Base-by-base conservation (phyloP, 2,329 filamentous ascomycete species). In the Thelonectria discophora region DNA sequence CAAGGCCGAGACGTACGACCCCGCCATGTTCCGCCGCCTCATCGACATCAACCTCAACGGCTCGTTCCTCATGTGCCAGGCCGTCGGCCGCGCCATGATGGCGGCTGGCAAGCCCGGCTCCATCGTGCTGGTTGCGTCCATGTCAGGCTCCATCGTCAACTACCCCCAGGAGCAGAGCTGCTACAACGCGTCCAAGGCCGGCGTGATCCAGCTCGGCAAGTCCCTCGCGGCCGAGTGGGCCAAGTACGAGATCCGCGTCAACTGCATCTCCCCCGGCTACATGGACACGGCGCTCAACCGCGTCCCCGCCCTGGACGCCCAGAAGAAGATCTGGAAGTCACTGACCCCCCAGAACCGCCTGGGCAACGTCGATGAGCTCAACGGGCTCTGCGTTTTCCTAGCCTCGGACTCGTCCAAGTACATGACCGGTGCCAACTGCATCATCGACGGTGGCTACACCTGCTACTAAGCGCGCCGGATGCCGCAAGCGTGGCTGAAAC, bases 231-330 rank as follows among this genome's bases (percentile, higher is more conserved):
- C 91, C 57, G 92, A 95, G 80, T 94, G 92, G 91, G 90, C 91
- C 72, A 90, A 91, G 79, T 85, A 92, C 78, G 84, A 85, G 70
- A 93, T 94, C 74, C 89, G 91, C 39, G 91, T 94, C 72, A 95
- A 95, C 84, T 90, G 87, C 77, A 93, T 94, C 78, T 92, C 88
- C 7, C 91, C 92, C 18, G 91, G 91, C 30, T 94, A 94, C 82
- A 94, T 94, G 88, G 90, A 94, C 81, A 95, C 91, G 5, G 90
- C 89, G 5, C 82, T 93, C 65, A 94, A 93, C 85, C 88, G 89
- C 62, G 90, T 92, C 8, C 90, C 90, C 20, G 89, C 89, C 40
- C 87, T 93, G 18, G 90, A 93, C 66, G 90, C 89, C 49, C 89
- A 93, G 83, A 93, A 93, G 87, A 89, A 89, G 79, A 91, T 92